phyloP scores from a whole-genome alignment of 768 basidiomycete genomes.

The Lentinula detonsa region DNA sequence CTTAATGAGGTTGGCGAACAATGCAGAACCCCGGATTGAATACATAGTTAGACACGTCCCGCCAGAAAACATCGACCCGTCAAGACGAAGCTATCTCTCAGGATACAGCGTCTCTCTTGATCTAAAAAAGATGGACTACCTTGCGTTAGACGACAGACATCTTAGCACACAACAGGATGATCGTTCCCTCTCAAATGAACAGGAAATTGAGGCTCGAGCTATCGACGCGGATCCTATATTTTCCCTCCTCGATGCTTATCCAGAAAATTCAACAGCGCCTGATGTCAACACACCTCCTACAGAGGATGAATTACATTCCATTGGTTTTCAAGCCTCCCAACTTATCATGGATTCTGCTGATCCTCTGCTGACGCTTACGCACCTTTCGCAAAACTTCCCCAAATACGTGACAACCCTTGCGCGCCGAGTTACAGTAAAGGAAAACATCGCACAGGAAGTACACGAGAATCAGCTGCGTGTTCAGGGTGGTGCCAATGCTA shows the following conservation, averaged over 20 bases:
- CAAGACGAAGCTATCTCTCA: constrained; percentile 46
- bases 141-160: constrained; percentile 82
- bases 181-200: constrained; percentile 9
- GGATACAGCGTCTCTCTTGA: constrained; percentile 93
- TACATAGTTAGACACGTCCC: constrained; percentile 75
- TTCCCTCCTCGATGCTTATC: constrained; percentile 31
- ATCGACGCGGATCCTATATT: constrained; percentile 25
- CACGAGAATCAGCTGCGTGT: constrained; percentile 47
- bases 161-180: constrained; percentile 15
- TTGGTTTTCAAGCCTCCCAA: constrained; percentile 72
- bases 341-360: constrained; percentile 59
- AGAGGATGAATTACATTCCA: constrained; percentile 54
- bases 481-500: constrained; percentile 45
- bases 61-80: constrained; percentile 19
- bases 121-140: constrained; percentile 95
- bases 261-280: constrained; percentile 30
- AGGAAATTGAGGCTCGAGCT: constrained; percentile 9
- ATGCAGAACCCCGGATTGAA: constrained; percentile 44
- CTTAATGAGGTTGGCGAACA: constrained; percentile 45
- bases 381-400: constrained; percentile 85
- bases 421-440: constrained; percentile 55
- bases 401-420: constrained; percentile 73
- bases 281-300: constrained; percentile 38
- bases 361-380: constrained; percentile 51
- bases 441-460: constrained; percentile 49